Percentiles rank a stretch among this genome's conserved stretches.
These are phyloP conservation scores for Artemisia annua DNA, from an alignment of 129 eudicot species.

Conservation along the genomic window DNA sequence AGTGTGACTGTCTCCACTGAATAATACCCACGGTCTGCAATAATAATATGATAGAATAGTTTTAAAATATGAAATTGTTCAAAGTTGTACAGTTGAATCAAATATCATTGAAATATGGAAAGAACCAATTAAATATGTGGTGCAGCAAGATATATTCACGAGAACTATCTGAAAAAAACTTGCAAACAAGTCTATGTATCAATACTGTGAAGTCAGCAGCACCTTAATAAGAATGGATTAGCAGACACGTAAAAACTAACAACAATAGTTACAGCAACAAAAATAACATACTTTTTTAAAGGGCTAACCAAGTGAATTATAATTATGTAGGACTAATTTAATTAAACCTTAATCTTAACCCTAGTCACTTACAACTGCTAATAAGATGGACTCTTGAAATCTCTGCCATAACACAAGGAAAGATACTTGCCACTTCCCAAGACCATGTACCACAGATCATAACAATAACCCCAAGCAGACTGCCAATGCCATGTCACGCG, in stretches of 20 bases:
- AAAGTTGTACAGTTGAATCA: conserved; percentile 3
- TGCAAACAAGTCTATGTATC: too few species aligned
- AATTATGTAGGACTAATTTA: background rate
- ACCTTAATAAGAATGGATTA: too few species aligned
- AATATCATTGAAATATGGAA: background rate
- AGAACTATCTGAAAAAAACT: background rate
- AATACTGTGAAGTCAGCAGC: too few species aligned
- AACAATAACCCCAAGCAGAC: conserved; percentile 17
- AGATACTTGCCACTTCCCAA: conserved; percentile 10
- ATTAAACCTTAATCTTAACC: background rate
- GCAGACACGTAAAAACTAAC: too few species aligned
- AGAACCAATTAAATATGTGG: background rate
- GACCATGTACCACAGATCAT: conserved; percentile 6
- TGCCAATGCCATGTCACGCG: conserved; percentile 11
- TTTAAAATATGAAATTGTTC: conserved; percentile 1
- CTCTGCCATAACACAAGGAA: background rate
- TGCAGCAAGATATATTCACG: background rate
- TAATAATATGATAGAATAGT: conserved; percentile 25
- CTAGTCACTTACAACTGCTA: conserved; percentile 1
- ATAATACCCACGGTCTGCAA: conserved; percentile 95
- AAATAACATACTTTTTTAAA: too few species aligned
- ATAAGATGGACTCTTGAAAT: background rate
- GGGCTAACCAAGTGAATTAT: background rate
- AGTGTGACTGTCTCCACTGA: conserved; percentile 93
- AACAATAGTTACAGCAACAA: too few species aligned